Conservation (phyloP, 169 alveolate species). For the Plasmodium billcollinsi region DNA sequence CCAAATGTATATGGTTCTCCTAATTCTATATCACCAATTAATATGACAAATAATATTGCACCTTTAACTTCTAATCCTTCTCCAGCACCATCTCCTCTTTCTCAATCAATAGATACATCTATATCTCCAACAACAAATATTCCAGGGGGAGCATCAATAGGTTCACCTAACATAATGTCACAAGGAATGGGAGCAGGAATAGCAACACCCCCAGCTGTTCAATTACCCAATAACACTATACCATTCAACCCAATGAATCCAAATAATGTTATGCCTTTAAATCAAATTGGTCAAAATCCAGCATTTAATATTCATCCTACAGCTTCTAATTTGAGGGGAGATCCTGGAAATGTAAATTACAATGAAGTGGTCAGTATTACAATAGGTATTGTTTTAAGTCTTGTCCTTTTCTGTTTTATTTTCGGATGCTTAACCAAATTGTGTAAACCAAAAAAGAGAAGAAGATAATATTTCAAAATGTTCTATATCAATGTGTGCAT, state of each 20-base stretch:
- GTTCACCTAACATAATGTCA: too few relatives aligned
- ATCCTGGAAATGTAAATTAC: constrained; percentile 65
- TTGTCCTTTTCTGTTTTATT: constrained; percentile 53
- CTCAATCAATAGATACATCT: not conserved
- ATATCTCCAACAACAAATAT: not conserved
- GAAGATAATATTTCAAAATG: not conserved
- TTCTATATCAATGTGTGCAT: not conserved
- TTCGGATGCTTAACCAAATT: constrained; percentile 45
- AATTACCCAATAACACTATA: not conserved
- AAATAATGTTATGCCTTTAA: constrained; percentile 31
- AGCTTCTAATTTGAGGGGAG: constrained; percentile 39
- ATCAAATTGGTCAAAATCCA: constrained; percentile 61
- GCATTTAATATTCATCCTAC: constrained; percentile 64
- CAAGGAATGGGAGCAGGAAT: not conserved
- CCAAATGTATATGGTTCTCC: constrained; percentile 46
- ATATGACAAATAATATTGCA: constrained; percentile 24
- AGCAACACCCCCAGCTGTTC: not conserved
- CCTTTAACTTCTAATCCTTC: constrained; percentile 12
- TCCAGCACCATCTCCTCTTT: constrained; percentile 14
- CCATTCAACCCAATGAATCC: constrained; percentile 15
- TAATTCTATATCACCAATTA: constrained; percentile 11
- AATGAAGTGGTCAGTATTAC: constrained; percentile 56
- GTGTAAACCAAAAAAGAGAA: constrained; percentile 48
- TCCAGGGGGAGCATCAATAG: not conserved
- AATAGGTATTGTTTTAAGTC: constrained; percentile 48